A percentile compares a stretch with the other conserved stretches of the same genome.
Conservation (phyloP, 2,329 filamentous ascomycete species). For the Chaetomiaceae sp. region DNA sequence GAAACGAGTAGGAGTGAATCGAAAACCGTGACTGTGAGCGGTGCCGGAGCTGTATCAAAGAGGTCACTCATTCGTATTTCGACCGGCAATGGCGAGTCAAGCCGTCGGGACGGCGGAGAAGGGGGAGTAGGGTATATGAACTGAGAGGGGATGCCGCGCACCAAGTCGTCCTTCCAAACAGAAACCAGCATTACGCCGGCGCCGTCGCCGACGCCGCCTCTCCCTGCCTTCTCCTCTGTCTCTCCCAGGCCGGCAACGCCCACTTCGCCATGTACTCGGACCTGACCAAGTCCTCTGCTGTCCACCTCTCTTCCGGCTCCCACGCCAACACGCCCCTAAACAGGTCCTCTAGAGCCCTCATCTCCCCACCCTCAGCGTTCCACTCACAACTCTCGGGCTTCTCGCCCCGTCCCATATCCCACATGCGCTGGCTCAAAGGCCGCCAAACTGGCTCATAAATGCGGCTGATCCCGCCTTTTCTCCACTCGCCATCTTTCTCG, state of each 20-base stretch:
- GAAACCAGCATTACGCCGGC: not conserved
- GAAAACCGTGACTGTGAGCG: no score
- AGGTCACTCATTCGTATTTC: no score
- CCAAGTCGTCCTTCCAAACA: not conserved
- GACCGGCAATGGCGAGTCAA: no score
- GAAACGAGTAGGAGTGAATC: no score
- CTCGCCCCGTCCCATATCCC: constrained; percentile 14
- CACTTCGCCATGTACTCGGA: constrained; percentile 15
- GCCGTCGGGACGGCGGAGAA: no score
- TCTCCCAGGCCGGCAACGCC: constrained; percentile 16
- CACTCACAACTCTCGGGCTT: constrained; percentile 1
- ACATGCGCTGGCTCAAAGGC: constrained; percentile 4
- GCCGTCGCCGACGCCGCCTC: not conserved
- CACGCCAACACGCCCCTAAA: constrained; percentile 21
- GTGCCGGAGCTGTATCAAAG: no score
- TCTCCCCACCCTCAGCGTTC: constrained; percentile 14
- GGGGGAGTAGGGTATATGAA: no score
- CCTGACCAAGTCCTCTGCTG: constrained; percentile 11
- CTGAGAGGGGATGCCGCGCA: no score
- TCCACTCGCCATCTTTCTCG: not conserved
- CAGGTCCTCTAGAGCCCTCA: constrained; percentile 19
- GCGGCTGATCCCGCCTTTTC: not conserved
- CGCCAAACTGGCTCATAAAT: not conserved
- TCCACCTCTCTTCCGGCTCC: constrained; percentile 21
- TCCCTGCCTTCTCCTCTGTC: constrained; percentile 5